Conservation (phyloP, 208 protist genomes). For the Acanthamoeba culbertsoni region DNA sequence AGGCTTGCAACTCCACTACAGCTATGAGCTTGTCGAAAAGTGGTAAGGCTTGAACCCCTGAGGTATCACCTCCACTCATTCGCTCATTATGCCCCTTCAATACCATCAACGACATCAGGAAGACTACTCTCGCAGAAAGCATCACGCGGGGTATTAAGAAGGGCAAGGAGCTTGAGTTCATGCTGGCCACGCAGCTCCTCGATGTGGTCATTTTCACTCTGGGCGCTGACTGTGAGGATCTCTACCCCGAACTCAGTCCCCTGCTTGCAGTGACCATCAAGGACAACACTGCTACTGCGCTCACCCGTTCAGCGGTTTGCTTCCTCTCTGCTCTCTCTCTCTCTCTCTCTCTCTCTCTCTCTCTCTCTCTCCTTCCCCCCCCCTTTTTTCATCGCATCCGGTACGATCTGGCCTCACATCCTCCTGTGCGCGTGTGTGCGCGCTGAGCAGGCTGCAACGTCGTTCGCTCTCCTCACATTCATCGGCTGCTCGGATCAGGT, state of each 20-base stretch:
- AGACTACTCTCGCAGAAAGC: neutral
- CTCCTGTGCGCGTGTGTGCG: too few relatives aligned
- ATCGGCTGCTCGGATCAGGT: slow-evolving; percentile 27
- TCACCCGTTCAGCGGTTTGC: neutral
- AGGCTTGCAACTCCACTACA: neutral
- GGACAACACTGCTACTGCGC: neutral
- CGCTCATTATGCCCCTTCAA: neutral
- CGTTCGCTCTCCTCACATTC: neutral
- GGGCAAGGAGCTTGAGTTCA: slow-evolving; percentile 14
- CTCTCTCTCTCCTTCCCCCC: neutral
- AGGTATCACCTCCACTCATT: neutral
- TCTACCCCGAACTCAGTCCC: slow-evolving; percentile 15
- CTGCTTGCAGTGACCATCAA: neutral
- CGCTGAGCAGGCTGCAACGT: neutral
- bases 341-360: neutral
- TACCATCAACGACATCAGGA: neutral
- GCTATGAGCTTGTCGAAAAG: slow-evolving; percentile 26
- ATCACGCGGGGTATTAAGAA: slow-evolving; percentile 34
- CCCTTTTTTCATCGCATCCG: neutral
- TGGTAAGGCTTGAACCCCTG: neutral
- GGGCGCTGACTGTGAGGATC: slow-evolving; percentile 32
- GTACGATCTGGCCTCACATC: neutral
- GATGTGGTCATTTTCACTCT: slow-evolving; percentile 8
- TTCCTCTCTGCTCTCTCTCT: neutral
- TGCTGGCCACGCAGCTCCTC: slow-evolving; percentile 15